Evolutionary conservation across 495 filamentous ascomycete genomes (phyloP), one percentile per base, ranked within the genome.

Genomic region (Saxispiralis lemnorum): DNA sequence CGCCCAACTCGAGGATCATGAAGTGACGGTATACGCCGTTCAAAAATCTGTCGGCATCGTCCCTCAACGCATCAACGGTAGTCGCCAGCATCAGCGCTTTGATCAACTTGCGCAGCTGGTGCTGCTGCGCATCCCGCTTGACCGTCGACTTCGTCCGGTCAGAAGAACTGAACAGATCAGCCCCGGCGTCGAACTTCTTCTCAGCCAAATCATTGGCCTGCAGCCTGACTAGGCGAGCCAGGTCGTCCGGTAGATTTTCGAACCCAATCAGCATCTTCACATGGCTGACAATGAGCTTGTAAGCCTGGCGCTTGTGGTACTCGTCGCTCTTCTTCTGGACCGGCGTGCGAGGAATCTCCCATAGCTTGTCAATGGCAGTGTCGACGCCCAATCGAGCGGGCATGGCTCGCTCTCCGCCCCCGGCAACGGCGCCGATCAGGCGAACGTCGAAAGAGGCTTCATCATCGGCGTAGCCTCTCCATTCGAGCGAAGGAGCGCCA

Each of bases 221-320:
- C 39, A 95, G 68, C 33, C 92, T 79, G 38, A 99, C 72, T 11
- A 88, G 63, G 21, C 79, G 75, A 11, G 80, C 73, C 49, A 95
- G 74, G 49, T 96, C 88, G 24, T 96, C 89, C 0, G 88, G 88
- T 7, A 96, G 63, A 47, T 67, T 81, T 55, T 96, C 88, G 48
- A 75, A 72, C 7, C 92, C 89, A 43, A 99, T 79, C 38, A 84
- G 73, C 19, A 96, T 69, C 58, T 95, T 99, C 31, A 92, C 61
- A 50, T 95, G 84, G 2, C 85, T 71, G 42, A 78, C 80, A 39
- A 99, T 73, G 42, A 96, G 67, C 36, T 82, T 73, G 43, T 93
- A 73, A 0, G 92, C 86, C 56, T 96, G 87, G 54, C 83, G 78
- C 61, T 96, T 96, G 65, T 96, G 92, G 53, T 81, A 88, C 7